phyloP scores from a whole-genome alignment of 2,329 filamentous ascomycete genomes.

The Penicillium freii region DNA sequence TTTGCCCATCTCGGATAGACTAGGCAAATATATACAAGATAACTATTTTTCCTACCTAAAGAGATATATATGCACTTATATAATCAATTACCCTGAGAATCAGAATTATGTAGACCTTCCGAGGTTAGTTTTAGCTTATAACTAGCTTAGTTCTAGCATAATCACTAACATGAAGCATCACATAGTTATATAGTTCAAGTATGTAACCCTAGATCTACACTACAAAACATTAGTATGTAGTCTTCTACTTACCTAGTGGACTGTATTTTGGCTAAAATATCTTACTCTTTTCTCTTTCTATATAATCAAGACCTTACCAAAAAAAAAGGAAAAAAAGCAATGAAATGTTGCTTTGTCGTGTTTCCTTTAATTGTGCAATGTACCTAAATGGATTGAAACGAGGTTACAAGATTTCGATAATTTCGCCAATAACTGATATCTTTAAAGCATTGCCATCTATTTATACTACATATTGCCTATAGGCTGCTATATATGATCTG shows the following conservation, averaged over 20 bases:
- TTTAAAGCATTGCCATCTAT: neutral
- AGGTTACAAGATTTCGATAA: too few relatives aligned
- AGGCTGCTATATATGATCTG: neutral
- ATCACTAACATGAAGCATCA: neutral
- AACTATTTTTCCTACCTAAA: neutral
- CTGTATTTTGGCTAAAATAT: neutral
- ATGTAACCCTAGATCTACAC: neutral
- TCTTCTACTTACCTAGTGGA: neutral
- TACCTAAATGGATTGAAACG: too few relatives aligned
- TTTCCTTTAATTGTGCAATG: too few relatives aligned
- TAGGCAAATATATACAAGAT: neutral
- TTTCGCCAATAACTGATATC: neutral
- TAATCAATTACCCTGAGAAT: neutral
- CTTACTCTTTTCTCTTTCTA: neutral
- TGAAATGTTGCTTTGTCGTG: neutral
- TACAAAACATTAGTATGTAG: neutral
- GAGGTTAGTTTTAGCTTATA: neutral
- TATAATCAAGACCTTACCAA: neutral
- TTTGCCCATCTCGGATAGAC: neutral
- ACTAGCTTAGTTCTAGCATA: neutral
- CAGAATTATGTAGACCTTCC: too few relatives aligned
- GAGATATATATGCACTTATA: too few relatives aligned
- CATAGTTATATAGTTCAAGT: neutral
- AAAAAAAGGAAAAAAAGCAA: neutral
- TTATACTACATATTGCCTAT: too few relatives aligned